Evolutionary conservation across 257 asterid genomes (phyloP), one percentile per base, ranked within the genome.

Genomic region (Salvia rosmarinus): DNA sequence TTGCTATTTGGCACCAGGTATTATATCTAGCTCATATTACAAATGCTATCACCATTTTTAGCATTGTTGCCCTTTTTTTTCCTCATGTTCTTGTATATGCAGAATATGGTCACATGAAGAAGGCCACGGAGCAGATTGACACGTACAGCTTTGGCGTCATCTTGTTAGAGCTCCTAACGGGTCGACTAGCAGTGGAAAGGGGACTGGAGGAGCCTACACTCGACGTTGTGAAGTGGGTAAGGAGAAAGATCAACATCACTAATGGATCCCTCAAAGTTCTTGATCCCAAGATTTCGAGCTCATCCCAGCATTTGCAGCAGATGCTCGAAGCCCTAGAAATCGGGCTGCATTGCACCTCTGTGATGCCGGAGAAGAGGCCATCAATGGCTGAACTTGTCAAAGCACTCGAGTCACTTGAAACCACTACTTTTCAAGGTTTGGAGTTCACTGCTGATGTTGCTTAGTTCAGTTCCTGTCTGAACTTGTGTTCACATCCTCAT

Each of bases 1-100:
- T 54, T 88, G 92, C 77, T 89, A 88, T 77, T 64, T 89, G 73
- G 89, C 98, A 72, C 96, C 94, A 78, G 98, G 98, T 92, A 85
- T 40, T 13, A 44, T 19, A 9, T 49, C 16, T 19, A 19, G 21
- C 12, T 64, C 25, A 14, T 23, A 19, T 20, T 35, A 20, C 34
- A 58, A 23, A 17, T 9, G 67, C 35, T 34, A 14, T 0, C 4
- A 32, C 8, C 8, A 2, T 0, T 44, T 23, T 16, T 19, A 47
- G n/a, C 16, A 19, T 7, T 5, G 13, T 32, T 34, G 30, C 23
- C 68, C 68, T 60, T 16, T 61, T 35, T 10, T 6, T 28, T 3
- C 11, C 42, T 59, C 30, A 67, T 57, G 8, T 35, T 44, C 40
- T 23, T 66, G 50, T 68, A 55, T 75, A 37, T 21, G 14, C 90